Conservation (phyloP, 345 rosid genomes). For the Viola odorata region DNA sequence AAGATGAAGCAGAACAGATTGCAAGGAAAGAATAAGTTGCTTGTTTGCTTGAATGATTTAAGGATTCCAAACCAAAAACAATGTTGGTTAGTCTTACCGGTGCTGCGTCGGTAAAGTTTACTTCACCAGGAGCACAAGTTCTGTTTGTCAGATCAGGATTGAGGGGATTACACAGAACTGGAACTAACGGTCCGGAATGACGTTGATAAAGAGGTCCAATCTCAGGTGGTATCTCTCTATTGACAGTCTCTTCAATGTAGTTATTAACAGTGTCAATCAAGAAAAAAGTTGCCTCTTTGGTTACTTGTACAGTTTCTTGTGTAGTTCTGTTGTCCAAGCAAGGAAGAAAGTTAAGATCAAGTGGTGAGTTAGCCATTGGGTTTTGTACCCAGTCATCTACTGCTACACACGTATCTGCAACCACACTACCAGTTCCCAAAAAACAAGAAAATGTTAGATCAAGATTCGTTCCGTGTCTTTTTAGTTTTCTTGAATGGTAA, state of each 20-base stretch:
- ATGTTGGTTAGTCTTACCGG: slow-evolving; percentile 1
- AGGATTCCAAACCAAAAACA: neutral
- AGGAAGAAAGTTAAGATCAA: slow-evolving; percentile 17
- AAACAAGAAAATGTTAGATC: neutral
- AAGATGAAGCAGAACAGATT: too few relatives aligned
- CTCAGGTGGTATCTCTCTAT: neutral
- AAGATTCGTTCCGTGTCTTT: neutral
- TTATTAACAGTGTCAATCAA: slow-evolving; percentile 6
- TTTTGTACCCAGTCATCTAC: slow-evolving; percentile 17
- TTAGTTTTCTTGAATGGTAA: neutral
- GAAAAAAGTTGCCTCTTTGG: slow-evolving; percentile 3
- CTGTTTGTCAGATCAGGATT: slow-evolving; percentile 17
- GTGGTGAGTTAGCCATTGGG: slow-evolving; percentile 11
- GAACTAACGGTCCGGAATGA: slow-evolving; percentile 18
- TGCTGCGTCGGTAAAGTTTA: slow-evolving; percentile 3
- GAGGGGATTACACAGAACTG: slow-evolving; percentile 18
- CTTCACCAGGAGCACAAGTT: slow-evolving; percentile 13
- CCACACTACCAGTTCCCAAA: slow-evolving; percentile 7
- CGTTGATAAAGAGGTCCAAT: slow-evolving; percentile 4
- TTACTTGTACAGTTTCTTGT: slow-evolving; percentile 3
- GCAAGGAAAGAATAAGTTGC: neutral
- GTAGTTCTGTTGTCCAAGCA: slow-evolving; percentile 13
- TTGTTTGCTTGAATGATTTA: neutral
- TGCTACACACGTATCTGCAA: slow-evolving; percentile 23
- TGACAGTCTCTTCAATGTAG: slow-evolving; percentile 12